Conservation (phyloP, 108 stramenopile species). For the Nannochloropsis salina region DNA sequence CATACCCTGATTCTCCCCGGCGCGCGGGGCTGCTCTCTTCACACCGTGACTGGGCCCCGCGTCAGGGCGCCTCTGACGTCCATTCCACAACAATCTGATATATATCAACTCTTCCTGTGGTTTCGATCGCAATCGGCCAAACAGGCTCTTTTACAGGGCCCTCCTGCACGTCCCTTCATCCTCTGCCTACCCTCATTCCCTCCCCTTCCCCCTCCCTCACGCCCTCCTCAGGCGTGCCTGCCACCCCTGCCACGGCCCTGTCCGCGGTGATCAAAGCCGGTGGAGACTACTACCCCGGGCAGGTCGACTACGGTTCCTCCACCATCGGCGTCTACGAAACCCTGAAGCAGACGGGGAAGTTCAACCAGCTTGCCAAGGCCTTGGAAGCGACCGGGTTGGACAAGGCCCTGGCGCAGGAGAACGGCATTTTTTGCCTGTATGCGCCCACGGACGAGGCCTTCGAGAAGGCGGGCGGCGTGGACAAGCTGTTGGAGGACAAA, state of each 20-base stretch:
- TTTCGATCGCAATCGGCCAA: too few species aligned
- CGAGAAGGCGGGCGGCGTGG: neutral
- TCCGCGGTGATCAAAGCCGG: conserved; percentile 7
- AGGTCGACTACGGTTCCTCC: neutral
- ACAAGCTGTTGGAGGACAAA: neutral
- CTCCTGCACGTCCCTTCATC: too few species aligned
- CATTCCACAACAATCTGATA: too few species aligned
- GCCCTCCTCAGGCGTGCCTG: neutral
- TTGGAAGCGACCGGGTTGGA: neutral
- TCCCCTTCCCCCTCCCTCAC: neutral
- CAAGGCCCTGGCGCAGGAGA: neutral
- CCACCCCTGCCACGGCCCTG: conserved; percentile 6
- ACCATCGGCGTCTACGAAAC: neutral
- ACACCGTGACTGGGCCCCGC: too few species aligned
- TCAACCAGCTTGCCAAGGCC: conserved; percentile 17
- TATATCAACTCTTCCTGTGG: too few species aligned
- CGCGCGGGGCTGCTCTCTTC: too few species aligned
- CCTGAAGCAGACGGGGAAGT: neutral
- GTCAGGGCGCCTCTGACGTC: too few species aligned
- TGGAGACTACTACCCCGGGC: neutral
- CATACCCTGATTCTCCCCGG: too few species aligned
- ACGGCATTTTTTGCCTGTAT: neutral
- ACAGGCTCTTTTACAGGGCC: too few species aligned
- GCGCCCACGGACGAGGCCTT: conserved; percentile 9
- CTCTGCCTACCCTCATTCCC: neutral